A percentile compares a stretch with the other conserved stretches of the same genome.
Evolutionary conservation across 257 asterid genomes (phyloP).

Genomic region (Nicotiana knightiana): DNA sequence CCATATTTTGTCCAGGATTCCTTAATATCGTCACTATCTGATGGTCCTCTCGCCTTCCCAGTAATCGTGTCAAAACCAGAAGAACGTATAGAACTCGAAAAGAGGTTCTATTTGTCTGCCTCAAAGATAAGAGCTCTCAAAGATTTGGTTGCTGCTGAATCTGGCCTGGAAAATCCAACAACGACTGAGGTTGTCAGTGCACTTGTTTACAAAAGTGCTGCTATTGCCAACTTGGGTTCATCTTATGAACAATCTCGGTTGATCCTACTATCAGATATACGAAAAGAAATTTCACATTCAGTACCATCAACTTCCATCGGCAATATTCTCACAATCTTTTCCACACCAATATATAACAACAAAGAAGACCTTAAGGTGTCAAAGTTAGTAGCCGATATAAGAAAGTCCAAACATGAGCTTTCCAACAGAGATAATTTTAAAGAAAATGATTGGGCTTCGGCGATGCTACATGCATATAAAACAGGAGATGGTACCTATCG

Average conservation of each 20-base stretch:
- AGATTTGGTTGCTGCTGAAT: not conserved
- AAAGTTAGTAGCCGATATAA: not conserved
- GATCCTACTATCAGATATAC: not conserved
- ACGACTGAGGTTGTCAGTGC: not conserved
- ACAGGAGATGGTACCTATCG: too few relatives aligned
- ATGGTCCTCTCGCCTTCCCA: not conserved
- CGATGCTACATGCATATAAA: not conserved
- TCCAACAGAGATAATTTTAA: not conserved
- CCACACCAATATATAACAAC: not conserved
- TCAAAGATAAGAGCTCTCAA: not conserved
- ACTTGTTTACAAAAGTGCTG: not conserved
- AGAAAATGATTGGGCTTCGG: not conserved
- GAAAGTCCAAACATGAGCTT: not conserved
- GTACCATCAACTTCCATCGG: not conserved
- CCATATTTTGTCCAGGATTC: not conserved
- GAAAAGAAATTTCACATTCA: not conserved
- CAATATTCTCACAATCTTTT: not conserved
- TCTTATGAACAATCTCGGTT: not conserved
- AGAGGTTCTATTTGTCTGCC: not conserved
- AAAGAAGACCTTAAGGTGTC: not conserved
- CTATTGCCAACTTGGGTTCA: not conserved
- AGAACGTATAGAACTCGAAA: not conserved
- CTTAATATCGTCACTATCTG: not conserved
- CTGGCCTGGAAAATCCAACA: not conserved
- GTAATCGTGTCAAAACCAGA: not conserved